Evolutionary conservation across 2,329 filamentous ascomycete species (phyloP), one percentile per base, ranked within the genome.

Genomic region (Huntiella bhutanensis): DNA sequence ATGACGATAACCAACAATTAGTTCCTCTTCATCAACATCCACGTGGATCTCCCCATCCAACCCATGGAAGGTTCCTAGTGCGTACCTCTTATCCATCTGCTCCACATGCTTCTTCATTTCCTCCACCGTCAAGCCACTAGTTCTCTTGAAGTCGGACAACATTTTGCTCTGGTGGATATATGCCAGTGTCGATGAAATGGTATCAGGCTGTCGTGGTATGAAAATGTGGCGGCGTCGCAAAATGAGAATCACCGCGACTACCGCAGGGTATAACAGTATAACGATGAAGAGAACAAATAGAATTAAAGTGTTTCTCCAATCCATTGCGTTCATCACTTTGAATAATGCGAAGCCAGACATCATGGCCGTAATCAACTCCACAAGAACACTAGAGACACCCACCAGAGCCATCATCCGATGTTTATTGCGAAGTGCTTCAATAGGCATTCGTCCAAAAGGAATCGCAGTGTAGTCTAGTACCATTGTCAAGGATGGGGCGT

Each of bases 111-210:
- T 60, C 52, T 70, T 73, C 75, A 84, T 82, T 56, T 75, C 62
- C 11, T 65, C 62, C 45, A 70, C 74, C 53, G 67, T 71, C 43
- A 77, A 61, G 60, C 73, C 73, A 51, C 77, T 72, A 15, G 79
- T 84, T 37, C 73, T 75, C 11, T 83, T 77, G 58, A 87, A 87
- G 55, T 75, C 73, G 51, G 77, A 77, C 41, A 87, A 63, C 82
- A 87, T 86, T 60, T 81, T 82, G 58, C 73, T 80, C 62, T 85
- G 80, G 60, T 87, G 78, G 49, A 87, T 81, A 55, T 80, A 87
- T 0, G 80, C 80, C 46, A 88, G 66, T 45, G 86, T 73, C 37
- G 73, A 77, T 2, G 81, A 77, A 54, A 88, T 86, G 16, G 81
- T 85, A 54, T 78, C 83, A 4, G 82, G 81, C 63, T 86, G 80